Evolutionary conservation across 805 yeast species (phyloP).

Genomic region (Kregervanrija fluxuum): DNA sequence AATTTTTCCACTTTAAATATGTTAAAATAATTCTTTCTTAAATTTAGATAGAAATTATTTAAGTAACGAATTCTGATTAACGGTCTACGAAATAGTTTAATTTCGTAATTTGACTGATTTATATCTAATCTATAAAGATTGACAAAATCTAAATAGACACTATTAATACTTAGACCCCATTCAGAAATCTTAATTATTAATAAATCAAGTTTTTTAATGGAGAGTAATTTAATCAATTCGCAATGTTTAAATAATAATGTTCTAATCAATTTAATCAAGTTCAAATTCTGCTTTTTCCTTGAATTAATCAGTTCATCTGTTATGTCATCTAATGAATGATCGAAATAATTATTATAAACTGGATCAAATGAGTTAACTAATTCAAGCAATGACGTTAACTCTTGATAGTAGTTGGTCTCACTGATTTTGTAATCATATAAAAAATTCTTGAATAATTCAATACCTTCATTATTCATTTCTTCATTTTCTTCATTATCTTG

Average conservation of each 20-base stretch:
- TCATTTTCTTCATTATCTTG: too few species aligned
- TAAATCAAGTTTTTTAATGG: slow-evolving; percentile 8
- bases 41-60: slow-evolving; percentile 14
- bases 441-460: slow-evolving; percentile 5
- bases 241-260: slow-evolving; percentile 14
- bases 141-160: slow-evolving; percentile 18
- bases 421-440: slow-evolving; percentile 8
- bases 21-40: slow-evolving; percentile 15
- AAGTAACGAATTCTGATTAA: slow-evolving; percentile 23
- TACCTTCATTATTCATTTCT: neutral
- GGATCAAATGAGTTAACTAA: slow-evolving; percentile 21
- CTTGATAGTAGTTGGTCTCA: slow-evolving; percentile 16
- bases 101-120: slow-evolving; percentile 21
- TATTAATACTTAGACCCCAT: slow-evolving; percentile 19
- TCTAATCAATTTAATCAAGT: slow-evolving; percentile 12
- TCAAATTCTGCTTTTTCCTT: slow-evolving; percentile 16
- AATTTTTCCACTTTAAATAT: slow-evolving; percentile 11
- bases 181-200: slow-evolving; percentile 13
- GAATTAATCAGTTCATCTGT: slow-evolving; percentile 14
- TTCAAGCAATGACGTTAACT: slow-evolving; percentile 16
- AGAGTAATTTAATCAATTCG: slow-evolving; percentile 10
- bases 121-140: slow-evolving; percentile 16
- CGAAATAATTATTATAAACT: slow-evolving; percentile 23
- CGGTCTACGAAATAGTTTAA: slow-evolving; percentile 25
- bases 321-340: slow-evolving; percentile 21